These are phyloP conservation scores for Boletus rex-veris DNA, from an alignment of 768 basidiomycete species.

Conservation along the genomic window DNA sequence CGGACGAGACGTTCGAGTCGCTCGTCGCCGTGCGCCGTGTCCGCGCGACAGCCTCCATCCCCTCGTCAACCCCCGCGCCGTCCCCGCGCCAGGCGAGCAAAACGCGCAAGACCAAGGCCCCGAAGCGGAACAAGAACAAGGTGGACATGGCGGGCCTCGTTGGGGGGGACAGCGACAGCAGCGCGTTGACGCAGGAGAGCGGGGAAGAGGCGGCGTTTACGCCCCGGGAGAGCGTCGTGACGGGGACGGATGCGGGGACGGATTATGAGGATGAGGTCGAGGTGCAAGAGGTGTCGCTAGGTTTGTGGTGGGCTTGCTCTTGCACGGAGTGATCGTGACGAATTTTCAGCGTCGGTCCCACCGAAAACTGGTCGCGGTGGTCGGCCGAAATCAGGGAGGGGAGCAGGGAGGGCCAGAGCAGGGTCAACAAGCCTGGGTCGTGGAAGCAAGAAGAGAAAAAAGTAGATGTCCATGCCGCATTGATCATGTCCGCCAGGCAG, in stretches of 20 bases:
- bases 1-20: constrained; percentile 56
- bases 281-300: constrained; percentile 55
- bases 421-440: constrained; percentile 24
- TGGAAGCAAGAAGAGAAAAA: constrained; percentile 33
- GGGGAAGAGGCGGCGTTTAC: constrained; percentile 67
- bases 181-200: constrained; percentile 79
- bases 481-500: background rate
- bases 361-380: constrained; percentile 25
- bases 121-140: constrained; percentile 42
- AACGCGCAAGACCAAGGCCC: constrained; percentile 42
- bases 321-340: constrained; percentile 11
- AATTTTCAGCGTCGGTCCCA: constrained; percentile 16
- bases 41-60: constrained; percentile 55
- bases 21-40: constrained; percentile 62
- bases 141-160: constrained; percentile 70
- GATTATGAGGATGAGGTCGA: constrained; percentile 74
- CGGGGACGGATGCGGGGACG: constrained; percentile 68
- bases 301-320: constrained; percentile 35
- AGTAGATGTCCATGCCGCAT: constrained; percentile 16
- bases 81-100: constrained; percentile 41
- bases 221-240: constrained; percentile 62
- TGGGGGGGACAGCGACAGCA: constrained; percentile 80
- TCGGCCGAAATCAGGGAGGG: constrained; percentile 27
- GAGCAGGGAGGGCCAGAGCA: constrained; percentile 26
- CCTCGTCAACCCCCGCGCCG: constrained; percentile 54